phyloP scores from a whole-genome alignment of 129 eudicot genomes.

The Saussurea involucrata region DNA sequence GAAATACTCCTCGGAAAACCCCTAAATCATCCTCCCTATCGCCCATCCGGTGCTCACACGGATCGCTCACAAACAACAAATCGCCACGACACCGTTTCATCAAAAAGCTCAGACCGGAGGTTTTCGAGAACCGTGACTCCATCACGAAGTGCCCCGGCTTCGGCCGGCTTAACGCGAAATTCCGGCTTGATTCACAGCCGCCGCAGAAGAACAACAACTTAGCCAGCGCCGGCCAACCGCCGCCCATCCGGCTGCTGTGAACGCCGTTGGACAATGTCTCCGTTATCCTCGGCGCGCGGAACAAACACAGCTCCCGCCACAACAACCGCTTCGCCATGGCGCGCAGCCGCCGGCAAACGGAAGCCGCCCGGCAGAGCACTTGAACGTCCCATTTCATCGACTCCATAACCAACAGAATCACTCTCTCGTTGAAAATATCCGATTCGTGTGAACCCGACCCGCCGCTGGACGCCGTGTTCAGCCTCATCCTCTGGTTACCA shows the following conservation, averaged over 20 bases:
- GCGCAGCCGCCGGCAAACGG: conserved; percentile 55
- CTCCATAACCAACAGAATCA: conserved; percentile 56
- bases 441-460: conserved; percentile 36
- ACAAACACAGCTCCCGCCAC: conserved; percentile 70
- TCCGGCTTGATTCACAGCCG: conserved; percentile 56
- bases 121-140: conserved; percentile 74
- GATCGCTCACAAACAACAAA: conserved; percentile 71
- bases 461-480: conserved; percentile 11
- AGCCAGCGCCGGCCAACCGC: conserved; percentile 80
- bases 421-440: conserved; percentile 56
- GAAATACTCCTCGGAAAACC: conserved; percentile 71
- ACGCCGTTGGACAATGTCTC: conserved; percentile 48
- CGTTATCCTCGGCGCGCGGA: conserved; percentile 75
- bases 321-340: conserved; percentile 73
- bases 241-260: conserved; percentile 44
- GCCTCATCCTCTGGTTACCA: conserved; percentile 32
- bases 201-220: conserved; percentile 75
- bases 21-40: conserved; percentile 70
- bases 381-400: conserved; percentile 70
- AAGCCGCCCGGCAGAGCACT: conserved; percentile 48
- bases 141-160: conserved; percentile 60
- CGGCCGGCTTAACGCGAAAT: conserved; percentile 29
- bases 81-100: conserved; percentile 57
- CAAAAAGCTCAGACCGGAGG: conserved; percentile 79
- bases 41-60: conserved; percentile 67